A percentile compares a stretch with the other conserved stretches of the same genome.
Conservation (phyloP, 495 filamentous ascomycete genomes). For the Hypoxylon lienhwacheense region DNA sequence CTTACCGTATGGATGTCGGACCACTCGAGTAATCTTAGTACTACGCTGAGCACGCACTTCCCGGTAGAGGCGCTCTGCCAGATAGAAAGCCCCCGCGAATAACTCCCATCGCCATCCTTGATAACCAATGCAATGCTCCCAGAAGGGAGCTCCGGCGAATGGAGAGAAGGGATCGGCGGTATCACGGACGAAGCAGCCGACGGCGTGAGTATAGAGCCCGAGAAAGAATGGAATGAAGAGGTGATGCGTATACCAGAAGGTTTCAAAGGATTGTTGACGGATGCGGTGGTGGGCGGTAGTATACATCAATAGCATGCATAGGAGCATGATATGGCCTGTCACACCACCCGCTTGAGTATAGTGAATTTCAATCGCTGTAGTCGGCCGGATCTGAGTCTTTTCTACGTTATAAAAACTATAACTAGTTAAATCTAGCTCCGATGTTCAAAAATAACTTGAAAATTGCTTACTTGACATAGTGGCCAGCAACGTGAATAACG, state of each 20-base stretch:
- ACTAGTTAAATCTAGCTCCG: constrained; percentile 34
- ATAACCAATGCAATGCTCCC: constrained; percentile 93
- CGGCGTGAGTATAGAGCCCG: constrained; percentile 91
- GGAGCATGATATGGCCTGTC: constrained; percentile 95
- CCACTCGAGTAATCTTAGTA: constrained; percentile 89
- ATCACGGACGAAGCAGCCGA: constrained; percentile 92
- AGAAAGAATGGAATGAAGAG: constrained; percentile 95
- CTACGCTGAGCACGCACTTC: constrained; percentile 79
- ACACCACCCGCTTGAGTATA: constrained; percentile 87
- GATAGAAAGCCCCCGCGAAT: constrained; percentile 80
- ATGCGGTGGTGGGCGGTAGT: constrained; percentile 93
- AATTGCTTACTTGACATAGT: constrained; percentile 94
- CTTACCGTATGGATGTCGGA: constrained; percentile 95
- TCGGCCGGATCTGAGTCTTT: constrained; percentile 75
- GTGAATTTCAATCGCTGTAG: constrained; percentile 88
- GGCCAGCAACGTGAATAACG: constrained; percentile 71
- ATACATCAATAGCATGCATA: constrained; percentile 99
- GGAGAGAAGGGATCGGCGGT: constrained; percentile 71
- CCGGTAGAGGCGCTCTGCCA: constrained; percentile 86
- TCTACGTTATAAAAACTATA: constrained; percentile 93
- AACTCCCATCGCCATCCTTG: constrained; percentile 98
- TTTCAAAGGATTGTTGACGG: constrained; percentile 94
- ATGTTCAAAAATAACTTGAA: not conserved
- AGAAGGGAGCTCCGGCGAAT: constrained; percentile 78
- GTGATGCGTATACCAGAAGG: constrained; percentile 99